Conservation (phyloP, 139 green algal species). For the Micromonas pusilla region DNA sequence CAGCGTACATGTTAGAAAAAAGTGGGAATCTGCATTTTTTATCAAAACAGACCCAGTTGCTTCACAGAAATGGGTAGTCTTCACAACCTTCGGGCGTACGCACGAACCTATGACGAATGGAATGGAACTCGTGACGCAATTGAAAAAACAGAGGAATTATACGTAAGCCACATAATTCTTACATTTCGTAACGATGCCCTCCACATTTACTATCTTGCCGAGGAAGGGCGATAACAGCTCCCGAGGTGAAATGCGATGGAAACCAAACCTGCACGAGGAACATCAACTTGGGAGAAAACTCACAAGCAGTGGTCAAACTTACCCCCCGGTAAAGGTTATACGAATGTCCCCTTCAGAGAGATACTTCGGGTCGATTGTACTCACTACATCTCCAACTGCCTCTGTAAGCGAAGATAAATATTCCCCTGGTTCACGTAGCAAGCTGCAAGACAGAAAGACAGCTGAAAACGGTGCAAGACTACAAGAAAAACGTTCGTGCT, state of each 20-base stretch:
- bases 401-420: conserved; percentile 79
- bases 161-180: background rate
- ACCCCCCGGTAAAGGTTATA: conserved; percentile 13
- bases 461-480: conserved; percentile 1
- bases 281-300: conserved; percentile 61
- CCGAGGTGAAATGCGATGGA: conserved; percentile 71
- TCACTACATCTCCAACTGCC: conserved; percentile 65
- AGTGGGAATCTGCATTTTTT: background rate
- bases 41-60: conserved; percentile 51
- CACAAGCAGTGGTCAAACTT: conserved; percentile 53
- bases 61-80: conserved; percentile 83
- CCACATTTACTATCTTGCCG: conserved; percentile 76
- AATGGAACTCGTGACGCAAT: background rate
- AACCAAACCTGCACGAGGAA: conserved; percentile 65
- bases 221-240: conserved; percentile 68
- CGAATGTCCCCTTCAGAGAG: background rate
- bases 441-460: too few relatives aligned
- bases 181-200: conserved; percentile 93
- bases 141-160: background rate
- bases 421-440: conserved; percentile 65
- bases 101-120: conserved; percentile 49
- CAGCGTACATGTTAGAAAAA: background rate
- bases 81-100: conserved; percentile 82
- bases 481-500: conserved; percentile 4
- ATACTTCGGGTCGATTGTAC: conserved; percentile 42